phyloP scores from a whole-genome alignment of 495 filamentous ascomycete species.

The Hypoxylon rickii region DNA sequence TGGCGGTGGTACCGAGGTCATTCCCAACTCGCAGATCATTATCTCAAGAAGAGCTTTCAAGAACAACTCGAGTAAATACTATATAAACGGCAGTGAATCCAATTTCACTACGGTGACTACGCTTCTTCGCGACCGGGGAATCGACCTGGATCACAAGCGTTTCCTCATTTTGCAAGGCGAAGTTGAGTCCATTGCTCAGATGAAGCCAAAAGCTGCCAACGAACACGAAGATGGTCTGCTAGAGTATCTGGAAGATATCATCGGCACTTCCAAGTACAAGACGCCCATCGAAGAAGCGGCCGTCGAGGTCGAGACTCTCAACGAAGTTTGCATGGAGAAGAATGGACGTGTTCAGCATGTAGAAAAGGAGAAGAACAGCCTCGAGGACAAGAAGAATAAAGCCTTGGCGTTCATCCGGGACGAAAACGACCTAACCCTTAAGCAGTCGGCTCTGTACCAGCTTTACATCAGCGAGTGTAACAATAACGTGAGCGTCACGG shows the following conservation, averaged over 20 bases:
- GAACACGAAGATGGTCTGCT: slow-evolving; percentile 96
- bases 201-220: slow-evolving; percentile 94
- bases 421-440: slow-evolving; percentile 88
- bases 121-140: slow-evolving; percentile 83
- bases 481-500: slow-evolving; percentile 85
- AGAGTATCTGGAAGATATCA: slow-evolving; percentile 98
- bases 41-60: slow-evolving; percentile 94
- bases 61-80: slow-evolving; percentile 97
- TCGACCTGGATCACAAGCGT: slow-evolving; percentile 97
- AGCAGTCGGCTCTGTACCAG: slow-evolving; percentile 89
- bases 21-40: slow-evolving; percentile 81
- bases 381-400: slow-evolving; percentile 96
- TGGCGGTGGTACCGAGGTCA: slow-evolving; percentile 69
- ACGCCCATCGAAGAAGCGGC: slow-evolving; percentile 93
- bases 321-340: slow-evolving; percentile 94
- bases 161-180: slow-evolving; percentile 97
- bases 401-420: slow-evolving; percentile 85
- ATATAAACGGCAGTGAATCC: slow-evolving; percentile 85
- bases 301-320: slow-evolving; percentile 83
- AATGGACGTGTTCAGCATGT: slow-evolving; percentile 93
- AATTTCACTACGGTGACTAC: slow-evolving; percentile 90
- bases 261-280: slow-evolving; percentile 98
- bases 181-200: slow-evolving; percentile 97
- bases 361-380: slow-evolving; percentile 89
- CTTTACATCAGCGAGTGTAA: slow-evolving; percentile 84